phyloP scores from a whole-genome alignment of 768 basidiomycete species.

The Megacollybia marginata region DNA sequence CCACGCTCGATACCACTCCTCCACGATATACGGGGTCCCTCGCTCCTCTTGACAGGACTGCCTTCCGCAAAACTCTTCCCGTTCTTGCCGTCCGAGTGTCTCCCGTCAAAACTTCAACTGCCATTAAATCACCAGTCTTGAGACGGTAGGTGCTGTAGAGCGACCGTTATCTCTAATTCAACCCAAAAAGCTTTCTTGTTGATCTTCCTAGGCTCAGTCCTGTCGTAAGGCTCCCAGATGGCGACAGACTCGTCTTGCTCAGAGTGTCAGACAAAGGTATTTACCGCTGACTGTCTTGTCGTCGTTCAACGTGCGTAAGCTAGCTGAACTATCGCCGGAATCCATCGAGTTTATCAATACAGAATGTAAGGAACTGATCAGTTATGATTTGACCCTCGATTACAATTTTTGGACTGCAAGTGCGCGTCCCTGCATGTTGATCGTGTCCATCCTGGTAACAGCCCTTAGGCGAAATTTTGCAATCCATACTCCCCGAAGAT shows the following conservation, averaged over 20 bases:
- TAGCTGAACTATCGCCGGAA: slow-evolving; percentile 61
- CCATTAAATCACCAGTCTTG: slow-evolving; percentile 54
- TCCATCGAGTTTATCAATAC: slow-evolving; percentile 46
- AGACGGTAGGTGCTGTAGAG: slow-evolving; percentile 38
- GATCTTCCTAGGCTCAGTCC: slow-evolving; percentile 62
- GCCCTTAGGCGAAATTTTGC: slow-evolving; percentile 73
- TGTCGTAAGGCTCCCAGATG: slow-evolving; percentile 44
- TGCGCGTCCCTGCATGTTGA: slow-evolving; percentile 17
- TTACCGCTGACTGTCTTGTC: neutral
- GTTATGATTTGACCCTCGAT: slow-evolving; percentile 55
- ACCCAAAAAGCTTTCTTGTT: slow-evolving; percentile 44
- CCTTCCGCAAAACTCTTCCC: slow-evolving; percentile 58
- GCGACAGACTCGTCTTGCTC: slow-evolving; percentile 59
- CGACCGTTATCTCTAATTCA: neutral
- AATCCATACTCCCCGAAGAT: slow-evolving; percentile 72
- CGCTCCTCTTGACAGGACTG: slow-evolving; percentile 48
- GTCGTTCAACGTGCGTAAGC: slow-evolving; percentile 23
- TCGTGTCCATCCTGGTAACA: neutral
- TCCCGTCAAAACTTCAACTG: slow-evolving; percentile 41
- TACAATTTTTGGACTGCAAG: slow-evolving; percentile 91
- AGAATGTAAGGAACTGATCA: slow-evolving; percentile 49
- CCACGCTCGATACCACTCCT: slow-evolving; percentile 21
- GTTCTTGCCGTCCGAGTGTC: slow-evolving; percentile 64
- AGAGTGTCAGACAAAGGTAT: slow-evolving; percentile 52
- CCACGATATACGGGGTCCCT: slow-evolving; percentile 45